phyloP scores from a whole-genome alignment of 202 grass and related monocot genomes.

The Musa balbisiana region DNA sequence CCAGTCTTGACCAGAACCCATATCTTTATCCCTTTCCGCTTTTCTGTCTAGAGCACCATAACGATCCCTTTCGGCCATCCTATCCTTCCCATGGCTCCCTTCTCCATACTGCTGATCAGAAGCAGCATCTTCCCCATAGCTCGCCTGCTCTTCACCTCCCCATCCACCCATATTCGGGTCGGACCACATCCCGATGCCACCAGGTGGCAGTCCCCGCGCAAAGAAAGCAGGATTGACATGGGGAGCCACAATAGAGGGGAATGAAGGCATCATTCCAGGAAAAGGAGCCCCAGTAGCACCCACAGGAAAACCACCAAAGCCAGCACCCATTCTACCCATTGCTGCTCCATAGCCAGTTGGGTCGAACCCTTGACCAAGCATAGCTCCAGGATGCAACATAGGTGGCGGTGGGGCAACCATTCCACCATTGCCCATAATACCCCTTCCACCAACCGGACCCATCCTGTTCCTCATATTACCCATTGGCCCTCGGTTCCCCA shows the following conservation, averaged over 20 bases:
- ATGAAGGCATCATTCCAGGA: slow-evolving; percentile 10
- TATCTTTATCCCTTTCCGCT: slow-evolving; percentile 2
- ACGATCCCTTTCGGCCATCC: background rate
- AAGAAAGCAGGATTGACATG: slow-evolving; percentile 12
- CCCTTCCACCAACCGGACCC: slow-evolving; percentile 1
- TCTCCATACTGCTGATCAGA: slow-evolving; percentile 13
- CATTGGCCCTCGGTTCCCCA: slow-evolving; percentile 4
- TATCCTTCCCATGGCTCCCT: slow-evolving; percentile 11
- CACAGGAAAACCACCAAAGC: slow-evolving; percentile 2
- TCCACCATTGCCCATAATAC: slow-evolving; percentile 9
- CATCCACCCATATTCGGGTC: slow-evolving; percentile 9
- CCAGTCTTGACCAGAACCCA: background rate
- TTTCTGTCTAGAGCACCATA: background rate
- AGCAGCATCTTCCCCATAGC: slow-evolving; percentile 7
- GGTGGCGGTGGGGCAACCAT: slow-evolving; percentile 2
- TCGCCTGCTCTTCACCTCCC: slow-evolving; percentile 11
- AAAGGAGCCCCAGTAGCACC: background rate
- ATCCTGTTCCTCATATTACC: slow-evolving; percentile 10
- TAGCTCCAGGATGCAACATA: slow-evolving; percentile 2
- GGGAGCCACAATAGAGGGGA: background rate
- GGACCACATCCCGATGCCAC: slow-evolving; percentile 3
- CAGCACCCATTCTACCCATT: slow-evolving; percentile 6
- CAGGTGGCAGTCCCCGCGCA: background rate
- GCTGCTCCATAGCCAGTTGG: slow-evolving; percentile 4
- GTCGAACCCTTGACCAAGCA: slow-evolving; percentile 4